These are phyloP conservation scores for Diplodia sapinea DNA, from an alignment of 2,329 filamentous ascomycete species.

Conservation along the genomic window DNA sequence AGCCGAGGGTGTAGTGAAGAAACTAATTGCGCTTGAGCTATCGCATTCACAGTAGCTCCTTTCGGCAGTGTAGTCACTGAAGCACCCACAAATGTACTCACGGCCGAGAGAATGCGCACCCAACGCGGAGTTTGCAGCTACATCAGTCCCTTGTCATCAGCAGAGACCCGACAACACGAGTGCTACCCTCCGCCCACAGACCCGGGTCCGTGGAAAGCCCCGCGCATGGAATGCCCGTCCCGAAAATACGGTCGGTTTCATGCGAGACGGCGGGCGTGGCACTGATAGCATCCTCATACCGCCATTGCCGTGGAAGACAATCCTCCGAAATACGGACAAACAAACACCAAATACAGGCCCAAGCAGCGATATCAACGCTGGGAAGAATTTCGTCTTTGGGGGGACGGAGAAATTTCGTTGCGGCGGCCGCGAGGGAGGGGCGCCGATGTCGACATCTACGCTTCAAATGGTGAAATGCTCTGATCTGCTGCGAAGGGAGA, in stretches of 20 bases:
- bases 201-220: neutral
- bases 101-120: neutral
- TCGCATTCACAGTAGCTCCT: neutral
- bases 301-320: neutral
- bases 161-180: neutral
- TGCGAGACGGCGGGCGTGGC: neutral
- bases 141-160: neutral
- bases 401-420: neutral
- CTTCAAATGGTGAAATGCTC: neutral
- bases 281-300: neutral
- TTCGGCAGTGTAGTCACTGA: neutral
- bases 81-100: neutral
- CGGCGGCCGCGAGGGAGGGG: neutral
- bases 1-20: no score
- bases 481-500: neutral
- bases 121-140: neutral
- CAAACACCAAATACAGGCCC: neutral
- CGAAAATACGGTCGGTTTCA: neutral
- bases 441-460: neutral
- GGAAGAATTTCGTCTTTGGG: neutral
- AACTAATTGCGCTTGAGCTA: neutral
- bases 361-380: neutral
- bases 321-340: neutral
- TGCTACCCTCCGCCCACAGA: neutral
- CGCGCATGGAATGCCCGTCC: neutral